phyloP scores from a whole-genome alignment of 2,329 filamentous ascomycete species.

The Zasmidium angulare region DNA sequence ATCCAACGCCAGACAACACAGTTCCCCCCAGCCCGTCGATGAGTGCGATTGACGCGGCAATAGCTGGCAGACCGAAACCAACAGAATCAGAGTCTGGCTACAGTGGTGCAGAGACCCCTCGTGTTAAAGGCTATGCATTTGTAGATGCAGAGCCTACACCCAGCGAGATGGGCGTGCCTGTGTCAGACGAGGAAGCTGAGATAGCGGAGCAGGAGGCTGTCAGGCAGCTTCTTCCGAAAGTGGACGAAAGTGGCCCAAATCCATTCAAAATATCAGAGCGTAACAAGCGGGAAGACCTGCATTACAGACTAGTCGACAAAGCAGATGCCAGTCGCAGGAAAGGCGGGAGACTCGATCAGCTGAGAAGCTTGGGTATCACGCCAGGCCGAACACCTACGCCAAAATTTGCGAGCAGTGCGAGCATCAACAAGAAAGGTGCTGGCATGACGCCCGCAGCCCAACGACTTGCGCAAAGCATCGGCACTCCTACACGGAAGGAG shows the following conservation, averaged over 20 bases:
- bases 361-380: conserved; percentile 38
- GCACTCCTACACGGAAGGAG: conserved; percentile 34
- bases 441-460: conserved; percentile 72
- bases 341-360: conserved; percentile 49
- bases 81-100: conserved; percentile 61
- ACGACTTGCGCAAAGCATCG: conserved; percentile 65
- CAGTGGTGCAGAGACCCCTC: conserved; percentile 74
- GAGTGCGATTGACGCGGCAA: conserved; percentile 80
- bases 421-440: conserved; percentile 45
- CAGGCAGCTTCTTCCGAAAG: conserved; percentile 44
- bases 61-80: conserved; percentile 67
- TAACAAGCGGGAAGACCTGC: conserved; percentile 74
- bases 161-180: conserved; percentile 56
- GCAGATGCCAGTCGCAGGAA: conserved; percentile 70
- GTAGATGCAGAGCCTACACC: conserved; percentile 73
- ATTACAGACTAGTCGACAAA: conserved; percentile 82
- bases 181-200: conserved; percentile 35
- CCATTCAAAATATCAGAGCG: conserved; percentile 79
- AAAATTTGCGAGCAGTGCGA: conserved; percentile 60
- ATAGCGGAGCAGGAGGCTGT: conserved; percentile 38
- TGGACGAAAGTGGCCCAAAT: conserved; percentile 60
- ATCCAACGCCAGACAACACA: conserved; percentile 25
- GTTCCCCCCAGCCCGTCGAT: conserved; percentile 77
- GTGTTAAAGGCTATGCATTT: conserved; percentile 91
- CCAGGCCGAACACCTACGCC: conserved; percentile 62